Conservation (phyloP, 192 early-diverging fungal genomes). For the Linnemannia zychae region DNA sequence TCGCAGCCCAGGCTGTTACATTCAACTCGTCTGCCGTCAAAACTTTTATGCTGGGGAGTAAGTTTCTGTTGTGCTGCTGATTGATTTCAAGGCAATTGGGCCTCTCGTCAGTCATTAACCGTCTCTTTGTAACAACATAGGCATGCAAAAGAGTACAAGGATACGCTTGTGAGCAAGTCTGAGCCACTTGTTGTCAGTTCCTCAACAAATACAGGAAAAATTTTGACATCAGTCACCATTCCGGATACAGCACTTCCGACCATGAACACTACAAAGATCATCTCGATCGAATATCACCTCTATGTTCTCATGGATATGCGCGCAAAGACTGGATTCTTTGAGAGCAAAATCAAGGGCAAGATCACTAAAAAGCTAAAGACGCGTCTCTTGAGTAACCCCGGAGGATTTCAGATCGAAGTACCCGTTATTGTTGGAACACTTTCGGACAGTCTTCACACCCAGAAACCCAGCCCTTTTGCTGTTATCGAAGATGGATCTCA, state of each 20-base stretch:
- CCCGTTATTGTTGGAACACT: slow-evolving; percentile 36
- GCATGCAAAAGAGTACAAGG: slow-evolving; percentile 33
- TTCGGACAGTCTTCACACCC: slow-evolving; percentile 17
- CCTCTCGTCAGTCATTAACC: background rate
- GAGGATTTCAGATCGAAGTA: slow-evolving; percentile 28
- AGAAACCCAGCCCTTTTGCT: slow-evolving; percentile 1
- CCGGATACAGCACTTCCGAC: slow-evolving; percentile 26
- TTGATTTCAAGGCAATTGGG: background rate
- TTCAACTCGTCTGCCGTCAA: slow-evolving; percentile 29
- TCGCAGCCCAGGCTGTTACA: slow-evolving; percentile 25
- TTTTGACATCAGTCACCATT: slow-evolving; percentile 19
- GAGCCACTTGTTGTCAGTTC: slow-evolving; percentile 17
- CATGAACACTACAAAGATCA: slow-evolving; percentile 22
- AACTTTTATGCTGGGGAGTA: slow-evolving; percentile 39
- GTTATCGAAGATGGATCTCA: background rate
- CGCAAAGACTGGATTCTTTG: slow-evolving; percentile 19
- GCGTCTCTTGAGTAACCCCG: slow-evolving; percentile 22
- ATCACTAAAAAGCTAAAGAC: slow-evolving; percentile 13
- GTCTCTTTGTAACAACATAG: background rate
- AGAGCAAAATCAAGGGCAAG: slow-evolving; percentile 1
- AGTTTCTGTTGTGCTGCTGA: background rate
- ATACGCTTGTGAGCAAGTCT: slow-evolving; percentile 1
- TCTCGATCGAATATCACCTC: slow-evolving; percentile 36
- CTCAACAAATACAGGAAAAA: slow-evolving; percentile 20
- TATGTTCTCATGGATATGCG: slow-evolving; percentile 42